phyloP scores from a whole-genome alignment of 257 asterid species.

The Primulina eburnea region DNA sequence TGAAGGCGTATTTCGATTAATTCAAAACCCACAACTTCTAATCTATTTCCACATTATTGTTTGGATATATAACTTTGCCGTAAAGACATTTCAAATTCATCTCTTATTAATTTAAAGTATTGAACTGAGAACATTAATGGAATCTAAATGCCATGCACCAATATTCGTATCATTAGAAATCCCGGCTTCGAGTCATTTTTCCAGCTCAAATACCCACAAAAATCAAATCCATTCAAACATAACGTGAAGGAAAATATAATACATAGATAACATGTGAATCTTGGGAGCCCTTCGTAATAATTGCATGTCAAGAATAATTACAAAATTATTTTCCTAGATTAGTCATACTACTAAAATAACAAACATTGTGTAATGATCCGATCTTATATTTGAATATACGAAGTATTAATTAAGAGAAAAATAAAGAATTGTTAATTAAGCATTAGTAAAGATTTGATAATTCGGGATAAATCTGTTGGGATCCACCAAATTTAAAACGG shows the following conservation, averaged over 20 bases:
- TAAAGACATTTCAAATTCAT: background rate
- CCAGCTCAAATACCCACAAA: background rate
- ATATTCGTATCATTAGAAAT: no score
- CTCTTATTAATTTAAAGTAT: background rate
- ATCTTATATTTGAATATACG: no score
- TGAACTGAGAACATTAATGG: background rate
- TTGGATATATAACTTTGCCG: background rate
- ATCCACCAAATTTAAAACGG: no score
- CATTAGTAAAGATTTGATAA: no score
- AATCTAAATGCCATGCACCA: background rate
- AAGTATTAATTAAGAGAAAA: no score
- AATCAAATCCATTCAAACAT: no score
- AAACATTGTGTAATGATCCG: background rate
- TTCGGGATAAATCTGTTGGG: no score
- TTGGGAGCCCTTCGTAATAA: background rate
- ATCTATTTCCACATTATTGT: no score
- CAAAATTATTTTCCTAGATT: background rate
- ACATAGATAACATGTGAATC: no score
- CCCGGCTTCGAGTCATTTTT: background rate
- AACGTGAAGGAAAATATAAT: no score
- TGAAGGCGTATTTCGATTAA: background rate
- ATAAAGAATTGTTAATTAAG: no score
- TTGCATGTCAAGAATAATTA: constrained; percentile 1
- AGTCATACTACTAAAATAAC: background rate
- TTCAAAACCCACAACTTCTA: background rate